A percentile compares a stretch with the other conserved stretches of the same genome.
phyloP scores from a whole-genome alignment of 2,329 filamentous ascomycete genomes.

The Elsinoe perseae region DNA sequence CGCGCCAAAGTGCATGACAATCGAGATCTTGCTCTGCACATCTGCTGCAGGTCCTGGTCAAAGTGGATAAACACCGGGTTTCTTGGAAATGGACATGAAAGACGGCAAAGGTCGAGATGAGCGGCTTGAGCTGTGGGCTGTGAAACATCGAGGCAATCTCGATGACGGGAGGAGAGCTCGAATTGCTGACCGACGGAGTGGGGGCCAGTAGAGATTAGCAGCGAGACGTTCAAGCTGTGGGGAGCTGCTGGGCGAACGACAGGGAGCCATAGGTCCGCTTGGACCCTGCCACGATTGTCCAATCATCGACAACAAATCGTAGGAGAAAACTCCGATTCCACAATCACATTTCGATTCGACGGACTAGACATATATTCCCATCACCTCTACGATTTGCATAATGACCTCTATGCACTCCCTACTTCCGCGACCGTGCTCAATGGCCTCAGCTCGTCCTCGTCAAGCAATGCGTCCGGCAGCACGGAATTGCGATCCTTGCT shows the following conservation, averaged over 20 bases:
- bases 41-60: no score
- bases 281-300: neutral
- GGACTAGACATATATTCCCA: neutral
- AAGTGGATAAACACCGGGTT: no score
- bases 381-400: no score
- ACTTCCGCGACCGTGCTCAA: slow-evolving; percentile 15
- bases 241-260: neutral
- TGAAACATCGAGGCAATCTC: no score
- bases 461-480: slow-evolving; percentile 14
- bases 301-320: neutral
- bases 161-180: no score
- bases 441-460: slow-evolving; percentile 16
- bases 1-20: no score
- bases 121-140: no score
- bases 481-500: slow-evolving; percentile 19
- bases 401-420: slow-evolving; percentile 14
- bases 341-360: neutral
- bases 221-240: neutral
- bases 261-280: no score
- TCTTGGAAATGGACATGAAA: no score
- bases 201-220: neutral
- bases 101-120: no score
- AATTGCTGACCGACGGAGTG: no score
- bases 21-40: no score
- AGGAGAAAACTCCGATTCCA: neutral